Percentiles rank a stretch among this genome's conserved stretches.
Evolutionary conservation across 1,284 basidiomycete species (phyloP).

Genomic region (Apiotrichum gamsii): DNA sequence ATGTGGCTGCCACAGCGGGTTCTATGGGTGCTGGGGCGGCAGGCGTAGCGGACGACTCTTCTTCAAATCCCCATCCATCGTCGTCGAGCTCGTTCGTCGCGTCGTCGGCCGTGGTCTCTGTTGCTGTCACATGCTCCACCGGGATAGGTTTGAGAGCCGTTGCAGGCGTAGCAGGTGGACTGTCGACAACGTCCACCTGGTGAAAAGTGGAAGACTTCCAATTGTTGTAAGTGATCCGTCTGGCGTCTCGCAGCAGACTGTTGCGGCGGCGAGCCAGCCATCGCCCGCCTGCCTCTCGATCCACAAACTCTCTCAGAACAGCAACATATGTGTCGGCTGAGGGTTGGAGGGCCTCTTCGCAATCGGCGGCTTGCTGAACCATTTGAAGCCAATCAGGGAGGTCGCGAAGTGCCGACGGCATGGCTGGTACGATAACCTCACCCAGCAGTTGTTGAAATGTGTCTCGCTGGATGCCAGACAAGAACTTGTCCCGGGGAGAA

Average conservation of each 20-base stretch:
- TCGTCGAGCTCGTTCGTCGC: slow-evolving; percentile 1
- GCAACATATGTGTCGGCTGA: background rate
- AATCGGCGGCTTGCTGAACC: slow-evolving; percentile 54
- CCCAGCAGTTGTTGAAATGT: slow-evolving; percentile 52
- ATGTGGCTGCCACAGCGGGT: background rate
- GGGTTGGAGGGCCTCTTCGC: slow-evolving; percentile 54
- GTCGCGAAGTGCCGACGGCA: slow-evolving; percentile 58
- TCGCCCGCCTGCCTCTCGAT: slow-evolving; percentile 49
- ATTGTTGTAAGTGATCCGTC: background rate
- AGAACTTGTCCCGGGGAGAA: slow-evolving; percentile 15
- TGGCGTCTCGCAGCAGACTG: background rate
- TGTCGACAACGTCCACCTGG: too few relatives aligned
- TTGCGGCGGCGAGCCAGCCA: slow-evolving; percentile 24
- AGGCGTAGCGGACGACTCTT: slow-evolving; percentile 6
- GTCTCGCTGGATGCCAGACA: slow-evolving; percentile 6
- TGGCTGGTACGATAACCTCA: slow-evolving; percentile 58
- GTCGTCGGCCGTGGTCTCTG: too few relatives aligned
- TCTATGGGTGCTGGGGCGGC: background rate
- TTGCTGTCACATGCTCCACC: too few relatives aligned
- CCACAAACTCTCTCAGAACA: slow-evolving; percentile 38
- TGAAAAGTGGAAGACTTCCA: slow-evolving; percentile 1
- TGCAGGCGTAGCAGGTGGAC: too few relatives aligned
- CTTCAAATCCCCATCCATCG: slow-evolving; percentile 48
- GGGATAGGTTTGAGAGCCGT: too few relatives aligned
- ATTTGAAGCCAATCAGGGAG: slow-evolving; percentile 61